phyloP scores from a whole-genome alignment of 1,284 basidiomycete species.

The Trametes hirsuta region DNA sequence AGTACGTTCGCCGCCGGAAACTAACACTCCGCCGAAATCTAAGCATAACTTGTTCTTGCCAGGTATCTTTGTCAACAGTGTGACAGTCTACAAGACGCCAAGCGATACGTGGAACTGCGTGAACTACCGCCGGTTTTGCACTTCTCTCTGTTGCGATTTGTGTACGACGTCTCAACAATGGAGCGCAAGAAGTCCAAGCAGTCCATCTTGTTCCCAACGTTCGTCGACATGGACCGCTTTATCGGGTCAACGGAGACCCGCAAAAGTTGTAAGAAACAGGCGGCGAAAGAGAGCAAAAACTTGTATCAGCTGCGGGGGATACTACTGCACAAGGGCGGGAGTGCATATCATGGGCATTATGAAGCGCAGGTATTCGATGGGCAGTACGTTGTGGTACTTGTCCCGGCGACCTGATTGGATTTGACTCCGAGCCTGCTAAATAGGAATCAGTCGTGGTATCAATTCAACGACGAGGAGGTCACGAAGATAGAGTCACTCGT shows the following conservation, averaged over 20 bases:
- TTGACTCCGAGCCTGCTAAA: neutral
- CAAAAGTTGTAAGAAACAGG: conserved; percentile 21
- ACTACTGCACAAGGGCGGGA: conserved; percentile 81
- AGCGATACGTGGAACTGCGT: conserved; percentile 69
- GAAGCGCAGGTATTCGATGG: conserved; percentile 86
- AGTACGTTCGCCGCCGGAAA: conserved; percentile 43
- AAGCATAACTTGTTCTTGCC: neutral
- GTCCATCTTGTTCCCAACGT: conserved; percentile 70
- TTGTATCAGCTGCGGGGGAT: conserved; percentile 84
- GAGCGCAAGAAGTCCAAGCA: conserved; percentile 86
- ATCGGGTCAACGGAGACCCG: conserved; percentile 37
- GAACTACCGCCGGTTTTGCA: conserved; percentile 84
- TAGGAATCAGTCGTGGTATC: conserved; percentile 81
- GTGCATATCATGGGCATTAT: conserved; percentile 93
- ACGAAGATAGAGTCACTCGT: conserved; percentile 62
- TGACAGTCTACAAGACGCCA: conserved; percentile 72
- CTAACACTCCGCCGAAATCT: neutral
- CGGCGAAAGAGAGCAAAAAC: conserved; percentile 30
- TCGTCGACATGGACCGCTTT: conserved; percentile 75
- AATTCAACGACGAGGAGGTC: conserved; percentile 86
- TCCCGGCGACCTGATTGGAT: neutral
- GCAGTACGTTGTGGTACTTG: conserved; percentile 49
- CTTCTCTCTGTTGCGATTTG: conserved; percentile 88
- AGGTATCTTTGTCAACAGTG: conserved; percentile 84
- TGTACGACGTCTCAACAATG: conserved; percentile 78